These are phyloP conservation scores for Amoeboaphelidium protococcarum DNA, from an alignment of 371 early-diverging fungal species.

Conservation along the genomic window DNA sequence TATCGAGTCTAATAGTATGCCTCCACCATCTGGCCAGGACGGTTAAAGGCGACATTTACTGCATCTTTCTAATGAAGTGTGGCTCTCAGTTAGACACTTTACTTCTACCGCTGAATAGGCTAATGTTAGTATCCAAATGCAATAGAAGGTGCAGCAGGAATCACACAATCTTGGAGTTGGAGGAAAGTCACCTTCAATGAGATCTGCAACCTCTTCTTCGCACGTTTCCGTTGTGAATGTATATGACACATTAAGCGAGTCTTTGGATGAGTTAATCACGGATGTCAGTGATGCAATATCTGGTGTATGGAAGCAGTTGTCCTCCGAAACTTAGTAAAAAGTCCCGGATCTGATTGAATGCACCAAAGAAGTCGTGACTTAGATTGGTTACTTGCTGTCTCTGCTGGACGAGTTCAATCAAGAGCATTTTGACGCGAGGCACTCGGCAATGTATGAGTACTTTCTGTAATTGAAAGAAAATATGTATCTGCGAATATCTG, in stretches of 20 bases:
- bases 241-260: background rate
- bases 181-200: background rate
- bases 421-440: slow-evolving; percentile 5
- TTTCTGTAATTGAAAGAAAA: slow-evolving; percentile 8
- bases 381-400: slow-evolving; percentile 17
- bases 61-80: slow-evolving; percentile 14
- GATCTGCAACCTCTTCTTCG: background rate
- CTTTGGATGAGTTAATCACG: background rate
- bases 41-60: slow-evolving; percentile 22
- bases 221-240: no score
- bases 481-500: slow-evolving; percentile 11
- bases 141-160: background rate
- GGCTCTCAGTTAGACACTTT: background rate
- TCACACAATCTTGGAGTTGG: background rate
- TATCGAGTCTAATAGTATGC: slow-evolving; percentile 38
- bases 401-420: slow-evolving; percentile 16
- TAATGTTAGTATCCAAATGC: background rate
- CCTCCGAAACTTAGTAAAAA: no score
- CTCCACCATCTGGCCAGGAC: slow-evolving; percentile 42
- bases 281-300: background rate
- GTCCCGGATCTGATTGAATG: background rate
- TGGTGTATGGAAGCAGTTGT: no score
- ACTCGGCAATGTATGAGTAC: background rate
- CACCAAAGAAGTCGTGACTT: slow-evolving; percentile 12
- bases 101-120: background rate